phyloP scores from a whole-genome alignment of 2,329 filamentous ascomycete genomes.

The Dothistroma septosporum region DNA sequence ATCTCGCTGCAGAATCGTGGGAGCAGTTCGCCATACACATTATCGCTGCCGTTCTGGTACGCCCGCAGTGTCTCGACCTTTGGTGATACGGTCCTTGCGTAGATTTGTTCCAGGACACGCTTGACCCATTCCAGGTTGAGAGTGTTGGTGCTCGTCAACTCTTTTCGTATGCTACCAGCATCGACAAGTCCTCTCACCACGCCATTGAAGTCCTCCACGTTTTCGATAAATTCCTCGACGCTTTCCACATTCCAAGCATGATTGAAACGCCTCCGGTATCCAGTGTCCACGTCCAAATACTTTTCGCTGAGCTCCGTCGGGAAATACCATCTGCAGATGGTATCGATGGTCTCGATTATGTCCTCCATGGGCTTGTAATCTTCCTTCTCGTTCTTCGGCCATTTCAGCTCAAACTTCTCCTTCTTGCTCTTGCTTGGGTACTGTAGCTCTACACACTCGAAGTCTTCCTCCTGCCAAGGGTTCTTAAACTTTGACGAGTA shows the following conservation, averaged over 20 bases:
- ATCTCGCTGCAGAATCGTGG: constrained; percentile 80
- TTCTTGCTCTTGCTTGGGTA: constrained; percentile 65
- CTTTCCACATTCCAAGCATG: constrained; percentile 67
- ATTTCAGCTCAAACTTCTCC: constrained; percentile 65
- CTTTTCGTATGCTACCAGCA: constrained; percentile 67
- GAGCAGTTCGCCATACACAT: constrained; percentile 90
- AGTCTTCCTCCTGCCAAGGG: constrained; percentile 42
- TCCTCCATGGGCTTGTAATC: constrained; percentile 61
- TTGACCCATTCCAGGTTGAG: constrained; percentile 66
- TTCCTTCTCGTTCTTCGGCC: constrained; percentile 63
- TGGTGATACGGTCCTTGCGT: constrained; percentile 87
- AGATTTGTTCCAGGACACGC: constrained; percentile 72
- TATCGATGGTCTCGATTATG: constrained; percentile 55
- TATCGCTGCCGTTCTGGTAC: constrained; percentile 86
- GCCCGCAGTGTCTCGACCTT: constrained; percentile 76
- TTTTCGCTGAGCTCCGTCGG: constrained; percentile 62
- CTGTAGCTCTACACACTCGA: constrained; percentile 58
- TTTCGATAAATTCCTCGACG: constrained; percentile 62
- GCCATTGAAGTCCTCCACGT: constrained; percentile 73
- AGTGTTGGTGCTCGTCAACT: constrained; percentile 64
- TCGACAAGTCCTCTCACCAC: constrained; percentile 61
- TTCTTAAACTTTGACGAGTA: constrained; percentile 46
- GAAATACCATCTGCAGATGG: constrained; percentile 69
- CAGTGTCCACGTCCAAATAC: constrained; percentile 67
- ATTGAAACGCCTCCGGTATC: constrained; percentile 72